Conservation (phyloP, 768 basidiomycete genomes). For the Collybia nuda region DNA sequence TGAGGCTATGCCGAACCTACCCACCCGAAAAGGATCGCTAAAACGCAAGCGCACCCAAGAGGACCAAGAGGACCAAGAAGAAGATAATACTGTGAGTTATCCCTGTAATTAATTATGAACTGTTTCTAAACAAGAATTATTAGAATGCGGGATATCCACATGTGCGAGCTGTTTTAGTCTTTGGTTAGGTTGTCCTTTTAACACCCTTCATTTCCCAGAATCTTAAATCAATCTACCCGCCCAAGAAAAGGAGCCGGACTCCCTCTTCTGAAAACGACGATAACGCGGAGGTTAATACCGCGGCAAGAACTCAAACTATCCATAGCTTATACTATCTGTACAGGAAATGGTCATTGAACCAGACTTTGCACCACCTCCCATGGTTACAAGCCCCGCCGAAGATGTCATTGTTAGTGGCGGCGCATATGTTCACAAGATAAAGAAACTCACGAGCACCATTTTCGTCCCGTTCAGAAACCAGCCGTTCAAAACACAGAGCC, state of each 20-base stretch:
- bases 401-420: too few species aligned
- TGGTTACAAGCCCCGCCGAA: too few species aligned
- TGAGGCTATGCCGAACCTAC: not conserved
- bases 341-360: not conserved
- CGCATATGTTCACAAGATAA: too few species aligned
- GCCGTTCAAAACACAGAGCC: not conserved
- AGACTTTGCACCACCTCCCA: not conserved
- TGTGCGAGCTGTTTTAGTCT: constrained; percentile 24
- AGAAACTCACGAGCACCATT: not conserved
- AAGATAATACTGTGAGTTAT: constrained; percentile 11
- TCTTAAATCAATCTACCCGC: constrained; percentile 46
- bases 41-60: constrained; percentile 30
- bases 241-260: constrained; percentile 38
- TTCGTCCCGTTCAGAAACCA: not conserved
- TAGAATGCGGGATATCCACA: constrained; percentile 44
- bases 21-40: constrained; percentile 11
- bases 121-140: constrained; percentile 6
- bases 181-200: not conserved
- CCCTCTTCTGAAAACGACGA: constrained; percentile 32
- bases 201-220: constrained; percentile 30
- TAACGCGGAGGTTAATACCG: constrained; percentile 19
- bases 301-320: too few species aligned
- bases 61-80: constrained; percentile 14
- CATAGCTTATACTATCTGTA: too few species aligned
- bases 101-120: not conserved